Evolutionary conservation across 2,329 filamentous ascomycete genomes (phyloP).

Genomic region (Nemania sp.): DNA sequence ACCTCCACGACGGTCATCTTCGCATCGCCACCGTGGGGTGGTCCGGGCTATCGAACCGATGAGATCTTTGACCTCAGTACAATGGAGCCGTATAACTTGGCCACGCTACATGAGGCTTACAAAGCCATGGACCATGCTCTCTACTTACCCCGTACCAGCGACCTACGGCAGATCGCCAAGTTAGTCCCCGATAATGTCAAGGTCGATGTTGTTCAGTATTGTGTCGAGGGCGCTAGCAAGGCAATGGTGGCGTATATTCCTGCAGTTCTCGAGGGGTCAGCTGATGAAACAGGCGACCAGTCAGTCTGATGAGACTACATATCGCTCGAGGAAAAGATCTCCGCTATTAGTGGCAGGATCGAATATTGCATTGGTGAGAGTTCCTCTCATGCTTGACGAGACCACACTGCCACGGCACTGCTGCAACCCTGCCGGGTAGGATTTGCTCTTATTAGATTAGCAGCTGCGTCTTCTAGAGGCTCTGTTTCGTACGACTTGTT

Average conservation of each 20-base stretch:
- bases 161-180: conserved; percentile 76
- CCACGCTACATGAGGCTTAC: conserved; percentile 66
- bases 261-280: conserved; percentile 23
- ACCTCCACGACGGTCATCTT: conserved; percentile 53
- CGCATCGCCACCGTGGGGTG: conserved; percentile 65
- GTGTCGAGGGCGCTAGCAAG: conserved; percentile 88
- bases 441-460: too few species aligned
- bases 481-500: too few species aligned
- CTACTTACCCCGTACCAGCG: conserved; percentile 84
- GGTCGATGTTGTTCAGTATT: conserved; percentile 84
- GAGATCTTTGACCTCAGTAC: conserved; percentile 79
- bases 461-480: too few species aligned
- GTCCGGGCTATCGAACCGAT: conserved; percentile 58
- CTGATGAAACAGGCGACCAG: background rate
- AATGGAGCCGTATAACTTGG: conserved; percentile 86
- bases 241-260: conserved; percentile 69
- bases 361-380: too few species aligned
- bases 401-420: too few species aligned
- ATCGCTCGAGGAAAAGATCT: too few species aligned
- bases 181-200: conserved; percentile 55
- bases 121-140: conserved; percentile 66
- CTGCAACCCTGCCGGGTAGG: too few species aligned
- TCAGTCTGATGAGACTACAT: conserved; percentile 7
- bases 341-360: too few species aligned
- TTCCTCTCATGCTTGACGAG: too few species aligned